These are phyloP conservation scores for Colletotrichum destructivum DNA, from an alignment of 2,329 filamentous ascomycete genomes.

Conservation along the genomic window DNA sequence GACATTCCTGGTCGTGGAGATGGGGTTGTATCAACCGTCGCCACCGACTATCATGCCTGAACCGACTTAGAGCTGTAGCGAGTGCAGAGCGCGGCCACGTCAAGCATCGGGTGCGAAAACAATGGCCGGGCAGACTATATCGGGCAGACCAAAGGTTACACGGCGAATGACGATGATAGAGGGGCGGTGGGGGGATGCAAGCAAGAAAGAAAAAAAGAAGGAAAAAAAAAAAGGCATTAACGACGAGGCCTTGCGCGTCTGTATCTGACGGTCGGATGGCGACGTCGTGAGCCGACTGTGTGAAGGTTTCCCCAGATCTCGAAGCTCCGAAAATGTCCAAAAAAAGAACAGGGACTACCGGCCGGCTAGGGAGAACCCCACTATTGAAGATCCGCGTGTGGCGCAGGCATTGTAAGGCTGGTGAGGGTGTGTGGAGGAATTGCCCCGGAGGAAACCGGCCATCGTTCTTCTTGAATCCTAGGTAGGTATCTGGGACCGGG, in stretches of 20 bases:
- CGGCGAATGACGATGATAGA: background rate
- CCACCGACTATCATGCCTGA: conserved; percentile 23
- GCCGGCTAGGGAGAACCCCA: conserved; percentile 27
- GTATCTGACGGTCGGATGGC: background rate
- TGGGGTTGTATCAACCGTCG: conserved; percentile 30
- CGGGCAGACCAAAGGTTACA: background rate
- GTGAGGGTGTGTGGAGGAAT: conserved; percentile 5
- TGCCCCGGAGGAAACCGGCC: background rate
- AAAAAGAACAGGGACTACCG: conserved; percentile 44
- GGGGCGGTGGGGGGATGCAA: too few species aligned
- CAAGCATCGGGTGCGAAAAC: background rate
- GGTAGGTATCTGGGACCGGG: too few species aligned
- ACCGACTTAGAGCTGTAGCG: background rate
- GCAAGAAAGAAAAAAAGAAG: too few species aligned
- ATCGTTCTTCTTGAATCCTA: background rate
- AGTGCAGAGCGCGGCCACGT: background rate
- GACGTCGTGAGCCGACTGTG: conserved; percentile 10
- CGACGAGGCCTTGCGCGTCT: background rate
- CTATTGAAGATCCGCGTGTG: conserved; percentile 39
- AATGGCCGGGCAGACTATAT: background rate
- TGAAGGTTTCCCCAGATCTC: conserved; percentile 41
- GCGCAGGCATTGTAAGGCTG: conserved; percentile 38
- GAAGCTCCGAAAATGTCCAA: conserved; percentile 33
- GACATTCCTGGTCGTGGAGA: conserved; percentile 8
- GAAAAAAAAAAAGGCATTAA: too few species aligned